phyloP scores from a whole-genome alignment of 2,329 filamentous ascomycete species.

The Paraconiothyrium sp. region DNA sequence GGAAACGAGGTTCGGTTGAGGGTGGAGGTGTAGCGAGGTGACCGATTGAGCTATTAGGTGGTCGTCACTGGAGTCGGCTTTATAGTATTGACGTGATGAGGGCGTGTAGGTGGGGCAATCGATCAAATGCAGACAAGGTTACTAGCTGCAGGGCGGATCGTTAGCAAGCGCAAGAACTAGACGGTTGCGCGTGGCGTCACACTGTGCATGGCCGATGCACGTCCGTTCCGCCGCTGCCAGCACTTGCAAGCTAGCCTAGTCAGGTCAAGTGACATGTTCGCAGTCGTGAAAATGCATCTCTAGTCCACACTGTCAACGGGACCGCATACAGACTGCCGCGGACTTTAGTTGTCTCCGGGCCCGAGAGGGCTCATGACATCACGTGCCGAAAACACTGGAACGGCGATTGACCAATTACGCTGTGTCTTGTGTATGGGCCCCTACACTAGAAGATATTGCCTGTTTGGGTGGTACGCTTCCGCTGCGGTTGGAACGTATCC shows the following conservation, averaged over 20 bases:
- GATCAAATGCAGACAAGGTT: background rate
- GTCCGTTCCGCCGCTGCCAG: no score
- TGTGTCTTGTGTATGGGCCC: background rate
- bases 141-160: background rate
- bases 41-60: background rate
- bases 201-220: no score
- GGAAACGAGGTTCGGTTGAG: background rate
- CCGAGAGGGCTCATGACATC: background rate
- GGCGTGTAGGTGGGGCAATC: background rate
- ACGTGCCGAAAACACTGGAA: background rate
- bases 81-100: conserved; percentile 5
- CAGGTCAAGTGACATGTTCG: background rate
- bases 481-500: no score
- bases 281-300: no score
- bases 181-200: background rate
- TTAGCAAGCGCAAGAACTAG: background rate
- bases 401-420: background rate
- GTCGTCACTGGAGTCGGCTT: background rate
- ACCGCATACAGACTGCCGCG: no score
- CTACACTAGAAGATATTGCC: background rate
- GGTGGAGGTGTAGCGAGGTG: background rate
- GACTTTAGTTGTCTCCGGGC: background rate
- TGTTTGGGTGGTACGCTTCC: background rate
- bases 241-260: background rate
- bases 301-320: no score